Evolutionary conservation across 768 basidiomycete species (phyloP).

Genomic region (Lactifluus pinguis): DNA sequence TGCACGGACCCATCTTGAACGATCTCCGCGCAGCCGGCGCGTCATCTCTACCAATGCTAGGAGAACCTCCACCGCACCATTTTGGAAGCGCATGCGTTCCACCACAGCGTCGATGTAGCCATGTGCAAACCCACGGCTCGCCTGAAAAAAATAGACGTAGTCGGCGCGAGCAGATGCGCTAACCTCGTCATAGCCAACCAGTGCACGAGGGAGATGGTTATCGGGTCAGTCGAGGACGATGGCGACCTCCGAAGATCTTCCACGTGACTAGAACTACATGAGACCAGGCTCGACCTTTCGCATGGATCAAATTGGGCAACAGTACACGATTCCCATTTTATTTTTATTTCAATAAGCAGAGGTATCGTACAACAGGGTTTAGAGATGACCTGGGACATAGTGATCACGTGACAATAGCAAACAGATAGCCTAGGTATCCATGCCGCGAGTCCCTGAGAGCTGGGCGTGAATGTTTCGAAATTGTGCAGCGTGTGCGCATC

Average conservation of each 20-base stretch:
- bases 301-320: too few species aligned
- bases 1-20: neutral
- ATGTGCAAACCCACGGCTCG: neutral
- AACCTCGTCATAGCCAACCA: neutral
- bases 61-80: neutral
- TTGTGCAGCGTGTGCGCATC: neutral
- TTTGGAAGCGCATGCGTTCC: neutral
- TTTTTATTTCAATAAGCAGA: too few species aligned
- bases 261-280: neutral
- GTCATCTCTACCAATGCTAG: neutral
- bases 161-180: neutral
- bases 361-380: too few species aligned
- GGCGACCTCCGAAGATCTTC: neutral
- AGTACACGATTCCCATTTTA: too few species aligned
- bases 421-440: too few species aligned
- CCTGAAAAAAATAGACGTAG: neutral
- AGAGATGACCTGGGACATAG: too few species aligned
- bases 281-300: too few species aligned
- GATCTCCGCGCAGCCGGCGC: neutral
- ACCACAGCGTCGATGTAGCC: neutral
- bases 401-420: too few species aligned
- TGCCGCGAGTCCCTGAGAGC: too few species aligned
- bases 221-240: neutral
- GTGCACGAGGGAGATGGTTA: neutral
- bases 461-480: too few species aligned